Evolutionary conservation across 1,284 basidiomycete species (phyloP), one percentile per base, ranked within the genome.

Genomic region (Paramarasmius palmivorus): DNA sequence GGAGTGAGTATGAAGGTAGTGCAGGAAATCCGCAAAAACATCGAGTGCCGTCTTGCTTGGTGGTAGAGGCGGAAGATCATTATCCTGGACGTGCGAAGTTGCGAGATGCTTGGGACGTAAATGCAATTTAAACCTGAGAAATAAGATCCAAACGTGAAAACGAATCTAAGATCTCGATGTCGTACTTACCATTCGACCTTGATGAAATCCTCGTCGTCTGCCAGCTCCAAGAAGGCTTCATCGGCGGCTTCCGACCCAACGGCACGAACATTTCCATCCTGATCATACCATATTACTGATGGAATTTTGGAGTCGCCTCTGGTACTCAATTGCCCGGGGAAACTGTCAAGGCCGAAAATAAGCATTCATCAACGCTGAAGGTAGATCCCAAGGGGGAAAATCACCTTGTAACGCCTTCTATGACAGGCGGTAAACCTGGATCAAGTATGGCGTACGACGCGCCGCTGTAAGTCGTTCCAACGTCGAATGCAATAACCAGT

Each of bases 381-480:
- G 10, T 9, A 15, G 15, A 32, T 9, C 25, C 14, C 32, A 7
- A 9, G 9, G 14, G 19, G 20, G 32, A 46, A 32, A 46, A 2
- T 17, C 19, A 54, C 53, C 39, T 40, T n/a, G 47, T 41, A 7
- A 49, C 46, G n/a, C 47, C 39, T 44, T 47, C 19, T 10, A 50
- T 54, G 4, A 37, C 37, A n/a, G 53, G 53, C 19, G 49, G 37
- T 8, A 50, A 37, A 14, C 53, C 53, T 15, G 53, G 53, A 19
- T 54, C 53, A 9, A 54, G 39, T 7, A 54, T 42, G 19, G 40
- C 42, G 26, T 17, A 49, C 2, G 78, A 76, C 0, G 77, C 66
- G 0, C 79, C 79, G 42, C 79, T 81, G 59, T 68, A 81, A 0
- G 79, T 82, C 0, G 79, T 81, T 0, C 79, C 79, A 0, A 82